Base-by-base conservation (phyloP, 208 protist genomes). In the Acanthamoeba healyi region DNA sequence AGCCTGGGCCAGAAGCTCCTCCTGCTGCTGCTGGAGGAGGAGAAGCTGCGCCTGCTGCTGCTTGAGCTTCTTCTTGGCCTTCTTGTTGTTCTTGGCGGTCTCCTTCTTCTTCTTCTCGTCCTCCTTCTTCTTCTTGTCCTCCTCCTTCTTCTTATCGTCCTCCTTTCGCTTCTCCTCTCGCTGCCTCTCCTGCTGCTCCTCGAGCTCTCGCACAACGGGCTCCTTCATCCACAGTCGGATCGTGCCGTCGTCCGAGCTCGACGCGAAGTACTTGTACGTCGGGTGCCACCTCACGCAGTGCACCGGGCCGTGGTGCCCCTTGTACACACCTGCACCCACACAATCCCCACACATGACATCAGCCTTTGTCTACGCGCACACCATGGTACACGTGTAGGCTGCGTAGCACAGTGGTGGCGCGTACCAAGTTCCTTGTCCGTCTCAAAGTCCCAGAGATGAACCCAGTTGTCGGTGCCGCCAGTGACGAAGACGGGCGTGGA, bases 291-390 rank as follows among this genome's bases (percentile, higher is more conserved):
- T 81, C 26, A 94, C 67, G 34, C 87, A 95, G 93, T 94, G 94
- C 24, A 96, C 94, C 14, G 95, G 95, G 0, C 95, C 95, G 63
- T 96, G 95, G 93, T 96, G 95, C 10, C 95, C 95, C 89, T 96
- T 96, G 56, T 42, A 74, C 61, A 51, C n/a, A 3, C 42, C 84
- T 92, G 54, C 36, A 5, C 34, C 3, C 32, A 88, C 32, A 40
- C n/a, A 58, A 5, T 9, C 61, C 6, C 38, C 26, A 86, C 3
- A 63, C 6, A 7, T 38, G 46, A 46, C 9, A 12, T 4, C 34
- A 12, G 65, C 14, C 7, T 38, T 4, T 12, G 32, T 12, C 7
- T 38, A 12, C 29, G 32, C 12, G 32, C 65, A 12, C 65, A 10
- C 12, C n/a, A 12, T 12, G 36, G 81, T 12, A 10, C 2, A 22